Percentiles rank a stretch among this genome's conserved stretches.
These are phyloP conservation scores for Rhodosorus marinus DNA, from an alignment of 23 red algal genomes.

Conservation along the genomic window DNA sequence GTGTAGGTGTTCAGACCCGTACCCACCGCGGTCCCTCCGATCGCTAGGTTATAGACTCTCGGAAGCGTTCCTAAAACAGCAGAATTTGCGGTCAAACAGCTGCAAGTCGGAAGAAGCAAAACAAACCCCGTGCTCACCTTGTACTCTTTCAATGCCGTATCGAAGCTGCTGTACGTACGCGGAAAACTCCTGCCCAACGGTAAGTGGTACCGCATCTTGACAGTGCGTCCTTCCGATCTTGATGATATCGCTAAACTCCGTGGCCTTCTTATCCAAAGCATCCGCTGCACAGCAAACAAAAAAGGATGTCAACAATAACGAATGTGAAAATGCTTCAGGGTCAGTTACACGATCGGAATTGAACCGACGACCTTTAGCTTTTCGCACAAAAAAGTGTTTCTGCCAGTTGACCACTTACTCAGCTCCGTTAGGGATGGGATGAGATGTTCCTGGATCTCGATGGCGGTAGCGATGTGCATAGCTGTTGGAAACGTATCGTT, in stretches of 20 bases:
- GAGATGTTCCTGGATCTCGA: conserved; percentile 27
- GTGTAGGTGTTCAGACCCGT: conserved; percentile 72
- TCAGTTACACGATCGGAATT: too few relatives aligned
- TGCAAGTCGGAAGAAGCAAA: too few relatives aligned
- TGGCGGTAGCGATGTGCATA: conserved; percentile 83
- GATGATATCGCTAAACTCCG: conserved; percentile 46
- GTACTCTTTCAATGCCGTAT: conserved; percentile 22
- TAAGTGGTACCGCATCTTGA: conserved; percentile 87
- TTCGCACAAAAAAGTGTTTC: too few relatives aligned
- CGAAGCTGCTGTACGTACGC: conserved; percentile 78
- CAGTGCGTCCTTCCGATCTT: conserved; percentile 98
- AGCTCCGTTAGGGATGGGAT: conserved; percentile 46
- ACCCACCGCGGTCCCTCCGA: conserved; percentile 95
- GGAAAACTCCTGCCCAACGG: conserved; percentile 68
- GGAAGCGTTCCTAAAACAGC: conserved; percentile 24
- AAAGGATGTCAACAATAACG: too few relatives aligned
- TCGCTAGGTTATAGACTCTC: conserved; percentile 65
- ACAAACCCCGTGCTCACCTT: background rate
- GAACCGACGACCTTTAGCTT: too few relatives aligned
- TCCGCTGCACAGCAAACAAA: too few relatives aligned
- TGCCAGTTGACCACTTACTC: too few relatives aligned
- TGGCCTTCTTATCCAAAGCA: conserved; percentile 37
- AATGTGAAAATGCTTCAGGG: too few relatives aligned
- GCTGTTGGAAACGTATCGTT: conserved; percentile 99
- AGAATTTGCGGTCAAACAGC: too few relatives aligned